Percentiles rank a stretch among this genome's conserved stretches.
Conservation (phyloP, 257 asterid genomes). For the Nicotiana sylvestris region DNA sequence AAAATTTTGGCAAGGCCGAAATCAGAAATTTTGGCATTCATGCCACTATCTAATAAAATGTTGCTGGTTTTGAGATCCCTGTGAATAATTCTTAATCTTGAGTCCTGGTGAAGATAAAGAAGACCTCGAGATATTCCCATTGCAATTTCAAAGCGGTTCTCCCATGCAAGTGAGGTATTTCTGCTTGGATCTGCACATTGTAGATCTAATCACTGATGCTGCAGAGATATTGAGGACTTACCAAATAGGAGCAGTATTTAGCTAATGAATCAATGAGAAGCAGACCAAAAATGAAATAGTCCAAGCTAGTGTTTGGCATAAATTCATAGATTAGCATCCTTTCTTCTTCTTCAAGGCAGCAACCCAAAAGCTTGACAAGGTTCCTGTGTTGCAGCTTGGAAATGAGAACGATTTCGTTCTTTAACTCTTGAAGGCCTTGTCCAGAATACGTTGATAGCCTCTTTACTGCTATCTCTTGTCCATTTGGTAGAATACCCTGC, state of each 20-base stretch:
- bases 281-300: constrained; percentile 18
- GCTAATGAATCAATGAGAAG: neutral
- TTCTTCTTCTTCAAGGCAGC: constrained; percentile 15
- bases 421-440: constrained; percentile 16
- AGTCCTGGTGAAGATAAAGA: constrained; percentile 22
- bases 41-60: constrained; percentile 11
- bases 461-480: constrained; percentile 21
- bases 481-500: constrained; percentile 19
- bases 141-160: constrained; percentile 10
- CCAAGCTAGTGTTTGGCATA: constrained; percentile 19
- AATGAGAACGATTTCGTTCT: constrained; percentile 16
- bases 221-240: neutral
- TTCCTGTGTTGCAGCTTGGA: constrained; percentile 21
- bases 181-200: constrained; percentile 12
- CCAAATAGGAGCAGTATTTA: neutral
- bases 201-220: neutral
- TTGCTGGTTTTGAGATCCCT: constrained; percentile 19
- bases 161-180: constrained; percentile 10
- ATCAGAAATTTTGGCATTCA: constrained; percentile 22
- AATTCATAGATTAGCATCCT: constrained; percentile 18
- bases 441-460: constrained; percentile 9
- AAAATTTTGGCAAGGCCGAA: constrained; percentile 20
- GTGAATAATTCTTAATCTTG: constrained; percentile 20
- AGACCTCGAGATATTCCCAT: constrained; percentile 20
- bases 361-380: constrained; percentile 21